These are phyloP conservation scores for Parathielavia appendiculata DNA, from an alignment of 495 filamentous ascomycete genomes.

Conservation along the genomic window DNA sequence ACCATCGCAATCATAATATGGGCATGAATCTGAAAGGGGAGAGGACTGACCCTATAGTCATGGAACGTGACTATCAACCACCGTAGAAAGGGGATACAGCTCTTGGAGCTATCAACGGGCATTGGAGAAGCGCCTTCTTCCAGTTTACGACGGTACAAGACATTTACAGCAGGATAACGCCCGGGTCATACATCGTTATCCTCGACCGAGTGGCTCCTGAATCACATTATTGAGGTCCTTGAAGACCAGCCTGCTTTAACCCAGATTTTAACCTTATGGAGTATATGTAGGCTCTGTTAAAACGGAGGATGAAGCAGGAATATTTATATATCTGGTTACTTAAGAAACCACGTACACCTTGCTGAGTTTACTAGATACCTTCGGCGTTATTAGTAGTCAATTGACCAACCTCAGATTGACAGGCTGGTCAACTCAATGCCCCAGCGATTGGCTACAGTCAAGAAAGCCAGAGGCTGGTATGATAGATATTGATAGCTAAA, in stretches of 20 bases:
- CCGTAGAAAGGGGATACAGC: no score
- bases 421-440: neutral
- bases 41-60: no score
- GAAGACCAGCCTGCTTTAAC: neutral
- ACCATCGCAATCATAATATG: no score
- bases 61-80: no score
- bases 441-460: neutral
- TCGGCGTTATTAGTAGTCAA: neutral
- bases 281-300: neutral
- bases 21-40: no score
- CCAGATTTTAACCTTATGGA: constrained; percentile 7
- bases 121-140: no score
- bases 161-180: constrained; percentile 1
- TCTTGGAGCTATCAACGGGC: no score
- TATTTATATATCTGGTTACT: neutral
- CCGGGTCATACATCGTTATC: neutral
- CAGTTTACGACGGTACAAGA: no score
- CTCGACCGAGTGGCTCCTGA: neutral
- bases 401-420: constrained; percentile 1
- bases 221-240: neutral
- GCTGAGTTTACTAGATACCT: neutral
- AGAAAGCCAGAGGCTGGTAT: constrained; percentile 2
- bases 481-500: neutral
- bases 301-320: neutral
- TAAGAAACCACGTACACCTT: neutral